These are phyloP conservation scores for Hyaloperonospora arabidopsidis DNA, from an alignment of 352 stramenopile genomes.

Conservation along the genomic window DNA sequence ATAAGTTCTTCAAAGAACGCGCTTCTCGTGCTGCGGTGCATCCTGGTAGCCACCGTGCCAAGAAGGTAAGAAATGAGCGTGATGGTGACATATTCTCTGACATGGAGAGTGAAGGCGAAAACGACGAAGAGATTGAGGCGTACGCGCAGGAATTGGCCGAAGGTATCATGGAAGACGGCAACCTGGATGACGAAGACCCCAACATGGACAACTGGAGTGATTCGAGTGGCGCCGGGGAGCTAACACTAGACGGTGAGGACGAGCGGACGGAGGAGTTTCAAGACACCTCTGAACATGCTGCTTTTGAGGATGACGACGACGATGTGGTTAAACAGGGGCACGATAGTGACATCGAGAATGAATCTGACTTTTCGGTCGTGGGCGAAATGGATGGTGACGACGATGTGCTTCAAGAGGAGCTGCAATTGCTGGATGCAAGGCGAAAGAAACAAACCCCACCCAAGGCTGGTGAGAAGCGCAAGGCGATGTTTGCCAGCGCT, in stretches of 20 bases:
- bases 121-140: slow-evolving; percentile 79
- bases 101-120: slow-evolving; percentile 42
- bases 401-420: slow-evolving; percentile 33
- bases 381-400: slow-evolving; percentile 41
- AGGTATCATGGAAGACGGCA: slow-evolving; percentile 79
- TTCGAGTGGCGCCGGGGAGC: slow-evolving; percentile 38
- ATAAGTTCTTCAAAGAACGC: slow-evolving; percentile 90
- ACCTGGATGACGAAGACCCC: slow-evolving; percentile 69
- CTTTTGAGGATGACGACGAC: slow-evolving; percentile 14
- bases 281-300: no score
- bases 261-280: slow-evolving; percentile 20
- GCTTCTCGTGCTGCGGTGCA: slow-evolving; percentile 38
- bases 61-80: slow-evolving; percentile 27
- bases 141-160: slow-evolving; percentile 87
- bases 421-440: slow-evolving; percentile 31
- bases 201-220: slow-evolving; percentile 67
- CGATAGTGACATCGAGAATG: slow-evolving; percentile 26
- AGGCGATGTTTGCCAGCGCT: slow-evolving; percentile 62
- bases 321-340: slow-evolving; percentile 35
- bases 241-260: slow-evolving; percentile 44
- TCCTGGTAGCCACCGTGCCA: slow-evolving; percentile 25
- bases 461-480: slow-evolving; percentile 43
- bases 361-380: slow-evolving; percentile 43
- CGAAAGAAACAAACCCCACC: slow-evolving; percentile 51
- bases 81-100: slow-evolving; percentile 55